Evolutionary conservation across 495 filamentous ascomycete species (phyloP).

Genomic region (Aspergillus baeticus): DNA sequence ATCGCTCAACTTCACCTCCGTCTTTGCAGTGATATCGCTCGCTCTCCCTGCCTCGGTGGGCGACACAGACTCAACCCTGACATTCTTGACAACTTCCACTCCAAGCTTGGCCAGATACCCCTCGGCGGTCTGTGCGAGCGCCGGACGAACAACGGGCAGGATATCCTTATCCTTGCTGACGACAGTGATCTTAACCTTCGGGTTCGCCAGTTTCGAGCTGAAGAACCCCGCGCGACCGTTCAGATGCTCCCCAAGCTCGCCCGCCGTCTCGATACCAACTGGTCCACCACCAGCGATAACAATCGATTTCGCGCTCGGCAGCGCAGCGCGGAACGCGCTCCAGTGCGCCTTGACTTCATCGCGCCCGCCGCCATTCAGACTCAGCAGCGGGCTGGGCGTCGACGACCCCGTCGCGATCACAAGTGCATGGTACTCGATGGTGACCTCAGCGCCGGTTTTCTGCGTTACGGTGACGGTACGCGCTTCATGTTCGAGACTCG

Average conservation of each 20-base stretch:
- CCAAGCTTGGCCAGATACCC: slow-evolving; percentile 40
- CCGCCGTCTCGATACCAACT: slow-evolving; percentile 46
- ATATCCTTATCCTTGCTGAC: slow-evolving; percentile 41
- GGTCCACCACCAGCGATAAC: slow-evolving; percentile 45
- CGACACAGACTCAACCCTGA: slow-evolving; percentile 22
- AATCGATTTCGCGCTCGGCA: slow-evolving; percentile 40
- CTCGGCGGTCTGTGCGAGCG: slow-evolving; percentile 39
- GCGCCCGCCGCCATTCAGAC: slow-evolving; percentile 17
- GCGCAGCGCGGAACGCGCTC: slow-evolving; percentile 35
- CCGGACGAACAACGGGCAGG: slow-evolving; percentile 40
- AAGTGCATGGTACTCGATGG: slow-evolving; percentile 41
- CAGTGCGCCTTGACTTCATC: slow-evolving; percentile 21
- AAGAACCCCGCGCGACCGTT: slow-evolving; percentile 41
- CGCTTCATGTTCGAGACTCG: slow-evolving; percentile 26
- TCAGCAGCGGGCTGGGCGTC: slow-evolving; percentile 31
- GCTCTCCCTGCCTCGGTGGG: slow-evolving; percentile 12
- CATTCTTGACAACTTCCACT: slow-evolving; percentile 42
- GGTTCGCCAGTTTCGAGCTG: slow-evolving; percentile 22
- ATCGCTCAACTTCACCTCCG: slow-evolving; percentile 32
- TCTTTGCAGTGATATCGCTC: slow-evolving; percentile 19
- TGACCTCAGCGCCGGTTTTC: slow-evolving; percentile 3
- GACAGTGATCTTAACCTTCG: slow-evolving; percentile 44
- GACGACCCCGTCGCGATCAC: slow-evolving; percentile 42
- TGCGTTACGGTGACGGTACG: slow-evolving; percentile 29
- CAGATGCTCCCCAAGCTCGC: slow-evolving; percentile 50